Conservation (phyloP, 495 filamentous ascomycete genomes). For the Neurospora sp. region DNA sequence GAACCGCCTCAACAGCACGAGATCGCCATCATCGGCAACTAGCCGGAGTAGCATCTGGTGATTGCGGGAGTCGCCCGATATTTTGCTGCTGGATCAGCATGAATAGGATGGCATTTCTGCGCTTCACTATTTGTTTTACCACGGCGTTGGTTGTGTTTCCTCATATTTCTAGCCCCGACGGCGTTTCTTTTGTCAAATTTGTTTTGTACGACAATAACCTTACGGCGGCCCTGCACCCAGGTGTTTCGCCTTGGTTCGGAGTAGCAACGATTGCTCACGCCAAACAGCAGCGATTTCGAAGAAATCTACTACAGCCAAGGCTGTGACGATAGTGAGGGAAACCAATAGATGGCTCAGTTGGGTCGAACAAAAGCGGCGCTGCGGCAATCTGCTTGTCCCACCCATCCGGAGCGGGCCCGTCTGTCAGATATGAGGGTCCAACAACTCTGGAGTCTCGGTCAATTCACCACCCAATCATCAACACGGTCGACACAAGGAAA, state of each 20-base stretch:
- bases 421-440: not conserved
- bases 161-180: not conserved
- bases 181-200: not conserved
- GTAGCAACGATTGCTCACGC: not conserved
- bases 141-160: not conserved
- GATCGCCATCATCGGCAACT: conserved; percentile 12
- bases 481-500: not conserved
- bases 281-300: not conserved
- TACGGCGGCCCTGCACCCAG: not conserved
- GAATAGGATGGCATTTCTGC: not conserved
- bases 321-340: not conserved
- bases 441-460: not conserved
- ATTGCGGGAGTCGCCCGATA: not conserved
- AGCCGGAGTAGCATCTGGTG: conserved; percentile 8
- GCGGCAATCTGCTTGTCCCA: not conserved
- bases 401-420: not conserved
- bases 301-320: not conserved
- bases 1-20: conserved; percentile 28
- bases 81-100: not conserved
- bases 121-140: not conserved
- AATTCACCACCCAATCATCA: not conserved
- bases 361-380: not conserved
- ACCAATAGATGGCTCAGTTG: not conserved
- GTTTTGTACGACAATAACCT: not conserved
- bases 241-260: not conserved